Percentiles rank a stretch among this genome's conserved stretches.
phyloP scores from a whole-genome alignment of 2,329 filamentous ascomycete species.

The Apiospora marii region DNA sequence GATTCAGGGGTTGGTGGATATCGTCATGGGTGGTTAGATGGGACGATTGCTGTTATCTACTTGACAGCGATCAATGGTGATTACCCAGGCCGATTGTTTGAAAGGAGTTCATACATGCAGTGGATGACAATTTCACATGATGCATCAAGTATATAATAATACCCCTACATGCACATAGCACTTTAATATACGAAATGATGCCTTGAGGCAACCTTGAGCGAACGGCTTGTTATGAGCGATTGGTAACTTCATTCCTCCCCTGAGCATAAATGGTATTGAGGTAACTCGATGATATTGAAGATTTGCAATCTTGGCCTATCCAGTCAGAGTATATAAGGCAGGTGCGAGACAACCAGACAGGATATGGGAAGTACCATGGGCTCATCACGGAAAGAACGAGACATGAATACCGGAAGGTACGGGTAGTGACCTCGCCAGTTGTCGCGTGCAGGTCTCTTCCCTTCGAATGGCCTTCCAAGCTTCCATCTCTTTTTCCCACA shows the following conservation, averaged over 20 bases:
- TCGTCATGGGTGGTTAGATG: slow-evolving; percentile 52
- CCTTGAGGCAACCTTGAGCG: too few relatives aligned
- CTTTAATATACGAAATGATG: background rate
- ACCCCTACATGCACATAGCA: background rate
- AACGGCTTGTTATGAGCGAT: background rate
- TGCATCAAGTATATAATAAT: background rate
- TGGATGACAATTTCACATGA: background rate
- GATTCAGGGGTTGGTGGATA: slow-evolving; percentile 48
- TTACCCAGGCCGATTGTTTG: background rate
- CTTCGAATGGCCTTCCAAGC: background rate
- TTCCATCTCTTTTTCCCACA: background rate
- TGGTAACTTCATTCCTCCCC: background rate
- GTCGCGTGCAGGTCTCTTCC: background rate
- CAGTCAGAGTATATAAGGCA: background rate
- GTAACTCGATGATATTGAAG: background rate
- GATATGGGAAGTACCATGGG: background rate
- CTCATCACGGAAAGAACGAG: background rate
- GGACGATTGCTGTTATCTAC: background rate
- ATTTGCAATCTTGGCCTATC: background rate
- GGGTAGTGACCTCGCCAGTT: background rate
- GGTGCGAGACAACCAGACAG: background rate
- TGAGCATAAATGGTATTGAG: background rate
- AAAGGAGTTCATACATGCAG: background rate
- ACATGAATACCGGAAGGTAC: too few relatives aligned
- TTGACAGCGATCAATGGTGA: background rate